These are phyloP conservation scores for Lentinula lateritia DNA, from an alignment of 768 basidiomycete species.

Conservation along the genomic window DNA sequence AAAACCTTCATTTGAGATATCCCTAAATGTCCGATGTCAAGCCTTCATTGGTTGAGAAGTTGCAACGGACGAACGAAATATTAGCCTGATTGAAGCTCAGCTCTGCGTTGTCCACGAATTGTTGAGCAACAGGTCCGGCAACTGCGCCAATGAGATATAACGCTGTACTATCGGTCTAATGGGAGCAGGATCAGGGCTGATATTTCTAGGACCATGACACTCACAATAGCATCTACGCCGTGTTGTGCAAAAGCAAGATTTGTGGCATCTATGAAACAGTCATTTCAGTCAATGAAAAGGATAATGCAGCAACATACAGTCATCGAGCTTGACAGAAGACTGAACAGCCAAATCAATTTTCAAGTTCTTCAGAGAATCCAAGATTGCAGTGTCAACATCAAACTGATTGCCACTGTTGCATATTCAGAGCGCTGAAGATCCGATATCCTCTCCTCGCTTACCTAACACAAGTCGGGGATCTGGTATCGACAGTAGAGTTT, in stretches of 20 bases:
- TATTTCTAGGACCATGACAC: neutral
- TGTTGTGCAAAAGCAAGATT: constrained; percentile 54
- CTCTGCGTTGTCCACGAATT: constrained; percentile 51
- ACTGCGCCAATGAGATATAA: constrained; percentile 70
- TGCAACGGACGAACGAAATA: constrained; percentile 37
- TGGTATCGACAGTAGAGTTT: constrained; percentile 47
- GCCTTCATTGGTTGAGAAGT: neutral
- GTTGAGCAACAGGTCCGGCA: constrained; percentile 59
- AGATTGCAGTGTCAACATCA: constrained; percentile 52
- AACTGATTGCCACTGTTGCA: constrained; percentile 57
- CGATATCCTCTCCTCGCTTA: constrained; percentile 14
- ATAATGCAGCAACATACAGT: constrained; percentile 38
- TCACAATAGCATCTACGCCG: constrained; percentile 31
- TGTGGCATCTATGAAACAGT: constrained; percentile 36
- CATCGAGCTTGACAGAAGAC: constrained; percentile 55
- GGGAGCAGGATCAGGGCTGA: constrained; percentile 5
- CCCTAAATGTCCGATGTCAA: constrained; percentile 21
- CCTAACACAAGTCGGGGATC: constrained; percentile 55
- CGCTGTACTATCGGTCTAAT: constrained; percentile 54
- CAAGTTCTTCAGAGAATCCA: constrained; percentile 55
- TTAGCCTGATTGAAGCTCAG: constrained; percentile 53
- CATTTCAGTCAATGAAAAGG: neutral
- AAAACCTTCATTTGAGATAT: constrained; percentile 57
- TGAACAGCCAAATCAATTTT: constrained; percentile 52
- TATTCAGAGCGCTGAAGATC: neutral